Evolutionary conservation across 306 rosid species (phyloP).

Genomic region (Cicer bijugum): DNA sequence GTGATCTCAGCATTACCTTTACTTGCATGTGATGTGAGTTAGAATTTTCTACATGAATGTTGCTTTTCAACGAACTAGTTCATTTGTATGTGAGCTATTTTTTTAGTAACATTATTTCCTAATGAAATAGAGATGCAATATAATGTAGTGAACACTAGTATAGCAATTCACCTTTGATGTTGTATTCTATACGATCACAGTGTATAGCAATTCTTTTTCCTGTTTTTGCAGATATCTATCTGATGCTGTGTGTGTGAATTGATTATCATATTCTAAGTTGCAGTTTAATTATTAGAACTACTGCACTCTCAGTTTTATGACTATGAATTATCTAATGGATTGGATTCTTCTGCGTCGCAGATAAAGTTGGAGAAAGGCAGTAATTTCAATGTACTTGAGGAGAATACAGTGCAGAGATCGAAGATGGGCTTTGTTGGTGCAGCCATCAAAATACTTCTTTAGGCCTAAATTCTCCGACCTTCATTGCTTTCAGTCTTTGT

Average conservation of each 20-base stretch:
- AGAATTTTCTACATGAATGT: not conserved
- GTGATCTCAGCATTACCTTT: not conserved
- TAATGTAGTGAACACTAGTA: not conserved
- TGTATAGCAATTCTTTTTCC: not conserved
- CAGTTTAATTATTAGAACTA: slow-evolving; percentile 12
- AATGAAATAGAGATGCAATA: not conserved
- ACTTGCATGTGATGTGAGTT: slow-evolving; percentile 20
- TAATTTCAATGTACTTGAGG: slow-evolving; percentile 73
- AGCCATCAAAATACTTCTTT: slow-evolving; percentile 60
- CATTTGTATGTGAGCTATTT: slow-evolving; percentile 1
- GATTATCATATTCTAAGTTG: not conserved
- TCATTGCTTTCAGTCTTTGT: slow-evolving; percentile 52
- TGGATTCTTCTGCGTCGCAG: slow-evolving; percentile 46
- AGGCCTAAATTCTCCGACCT: slow-evolving; percentile 50
- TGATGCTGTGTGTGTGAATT: slow-evolving; percentile 20
- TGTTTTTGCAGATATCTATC: not conserved
- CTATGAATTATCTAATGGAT: slow-evolving; percentile 42
- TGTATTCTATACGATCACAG: slow-evolving; percentile 3
- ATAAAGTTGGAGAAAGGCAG: slow-evolving; percentile 46
- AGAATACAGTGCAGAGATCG: slow-evolving; percentile 70
- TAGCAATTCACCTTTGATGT: slow-evolving; percentile 11
- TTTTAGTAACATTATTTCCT: not conserved
- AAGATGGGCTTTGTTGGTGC: slow-evolving; percentile 66
- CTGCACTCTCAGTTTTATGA: slow-evolving; percentile 12
- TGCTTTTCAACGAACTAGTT: not conserved